A percentile compares a stretch with the other conserved stretches of the same genome.
Evolutionary conservation across 495 filamentous ascomycete species (phyloP).

Genomic region (Tuber indicum): DNA sequence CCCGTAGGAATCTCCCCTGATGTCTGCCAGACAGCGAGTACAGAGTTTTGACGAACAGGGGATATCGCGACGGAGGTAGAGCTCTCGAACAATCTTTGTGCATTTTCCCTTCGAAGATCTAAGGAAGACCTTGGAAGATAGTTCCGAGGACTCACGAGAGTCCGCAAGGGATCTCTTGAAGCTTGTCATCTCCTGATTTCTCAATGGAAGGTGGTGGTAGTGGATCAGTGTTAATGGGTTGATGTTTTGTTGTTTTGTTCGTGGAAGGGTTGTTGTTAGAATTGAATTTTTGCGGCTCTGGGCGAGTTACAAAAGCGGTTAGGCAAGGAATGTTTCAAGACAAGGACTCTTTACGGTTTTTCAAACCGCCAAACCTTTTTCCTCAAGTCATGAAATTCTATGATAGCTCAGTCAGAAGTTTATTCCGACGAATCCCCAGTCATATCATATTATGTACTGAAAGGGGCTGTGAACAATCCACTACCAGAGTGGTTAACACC

Average conservation of each 20-base stretch:
- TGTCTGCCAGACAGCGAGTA: constrained; percentile 58
- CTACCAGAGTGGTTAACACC: too few relatives aligned
- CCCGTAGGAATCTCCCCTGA: constrained; percentile 71
- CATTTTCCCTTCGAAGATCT: constrained; percentile 93
- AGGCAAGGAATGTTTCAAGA: neutral
- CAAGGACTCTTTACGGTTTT: neutral
- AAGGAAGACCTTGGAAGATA: constrained; percentile 89
- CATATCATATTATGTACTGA: too few relatives aligned
- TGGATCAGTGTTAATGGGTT: neutral
- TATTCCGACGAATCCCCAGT: too few relatives aligned
- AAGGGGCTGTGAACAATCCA: too few relatives aligned
- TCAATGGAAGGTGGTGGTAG: neutral
- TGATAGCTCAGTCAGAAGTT: too few relatives aligned
- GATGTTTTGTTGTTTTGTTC: neutral
- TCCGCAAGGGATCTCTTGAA: constrained; percentile 80
- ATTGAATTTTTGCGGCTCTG: neutral
- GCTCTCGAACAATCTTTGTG: constrained; percentile 93
- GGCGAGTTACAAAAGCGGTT: neutral
- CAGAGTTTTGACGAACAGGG: constrained; percentile 94
- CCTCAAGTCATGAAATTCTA: too few relatives aligned
- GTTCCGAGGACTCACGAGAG: constrained; percentile 72
- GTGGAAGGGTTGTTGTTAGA: neutral
- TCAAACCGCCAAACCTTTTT: too few relatives aligned
- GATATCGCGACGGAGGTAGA: constrained; percentile 93
- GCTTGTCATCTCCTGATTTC: constrained; percentile 47